Base-by-base conservation (phyloP, 2,329 filamentous ascomycete genomes). In the Taxawa tesnikishii region DNA sequence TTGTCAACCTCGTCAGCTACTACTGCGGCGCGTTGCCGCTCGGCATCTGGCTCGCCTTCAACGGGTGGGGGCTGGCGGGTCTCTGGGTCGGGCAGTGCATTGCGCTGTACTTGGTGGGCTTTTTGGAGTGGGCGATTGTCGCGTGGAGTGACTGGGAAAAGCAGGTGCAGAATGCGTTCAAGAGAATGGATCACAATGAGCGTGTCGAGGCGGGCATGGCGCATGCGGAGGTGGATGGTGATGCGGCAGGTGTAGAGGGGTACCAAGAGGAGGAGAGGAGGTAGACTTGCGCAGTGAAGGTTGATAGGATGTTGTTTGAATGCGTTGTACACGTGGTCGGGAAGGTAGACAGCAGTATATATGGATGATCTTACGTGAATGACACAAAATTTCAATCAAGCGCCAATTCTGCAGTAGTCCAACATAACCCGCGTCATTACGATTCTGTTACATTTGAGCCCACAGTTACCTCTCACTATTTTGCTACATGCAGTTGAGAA, bases 1-100 rank as follows among this genome's bases (percentile, higher is more conserved):
- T 75, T 2, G 83, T 92, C 32, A 93, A 93, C 51, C 63, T 87
- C 11, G 55, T 87, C 12, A 83, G 79, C 49, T 93, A 93, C 54
- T 93, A 93, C 52, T 75, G 75, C 42, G 82, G 80, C 36, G 83
- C 83, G 1, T 53, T 92, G 34, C 84, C 84, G 0, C 60, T 77
- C n/a, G 83, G 84, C 0, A 82, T 92, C 33, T 90, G 73, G 58
- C 70, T 93, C 17, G 83, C 84, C 2, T 90, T 90, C 45, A 73
- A 90, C 48, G 83, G 83, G 12, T 90, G 83, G 83, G 83, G 83
- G 0, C 59, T 92, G 2, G 65, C 67, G 12, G 84, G 84, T 0
- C 58, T 93, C 11, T 93, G 84, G 84, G 62, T 90, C 19, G 41
- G 52, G 1, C 52, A 56, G 35, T 55, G 53, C 31, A 53, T 83